Evolutionary conservation across 495 filamentous ascomycete genomes (phyloP), one percentile per base, ranked within the genome.

Genomic region (Annulohypoxylon maeteangense): DNA sequence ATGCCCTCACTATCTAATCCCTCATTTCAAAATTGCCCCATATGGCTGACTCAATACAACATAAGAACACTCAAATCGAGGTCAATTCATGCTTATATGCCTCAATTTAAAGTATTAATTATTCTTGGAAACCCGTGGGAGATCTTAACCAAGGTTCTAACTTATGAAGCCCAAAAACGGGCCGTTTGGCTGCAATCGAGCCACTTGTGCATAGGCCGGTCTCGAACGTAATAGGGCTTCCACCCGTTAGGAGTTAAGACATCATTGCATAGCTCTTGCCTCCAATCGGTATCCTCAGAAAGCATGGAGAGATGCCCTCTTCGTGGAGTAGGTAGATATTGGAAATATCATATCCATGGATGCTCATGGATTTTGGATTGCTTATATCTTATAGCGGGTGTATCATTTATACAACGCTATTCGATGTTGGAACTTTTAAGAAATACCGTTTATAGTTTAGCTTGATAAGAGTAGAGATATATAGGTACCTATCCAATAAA

Each of bases 81-180:
- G n/a, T 34, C 32, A 57, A 20, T 38, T 45, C 20, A 25, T 22
- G n/a, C 38, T 45, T 55, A 67, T 59, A 34, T 40, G 36, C 64
- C 64, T 60, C 55, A 67, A 27, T 45, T 53, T 32, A 45, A 51
- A 25, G 8, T 53, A 42, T 32, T 58, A 25, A 18, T 23, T 6
- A 12, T 40, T 45, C 32, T 16, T 36, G 32, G 23, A 51, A 67
- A 25, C 20, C n/a, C 4, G 2, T 22, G 29, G 14, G 16, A 16
- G 50, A 34, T 54, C n/a, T 32, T 47, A 7, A 31, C 11, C 38
- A 59, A 45, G 22, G 6, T 62, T 6, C 27, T 55, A 55, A 36
- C 18, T 29, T 18, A 55, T 36, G n/a, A 40, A 23, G 47, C 58
- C 60, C 45, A 51, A 72, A 72, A 59, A 72, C 63, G 69, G 69